Conservation (phyloP, 2,329 filamentous ascomycete genomes). For the Colletotrichum sp. region DNA sequence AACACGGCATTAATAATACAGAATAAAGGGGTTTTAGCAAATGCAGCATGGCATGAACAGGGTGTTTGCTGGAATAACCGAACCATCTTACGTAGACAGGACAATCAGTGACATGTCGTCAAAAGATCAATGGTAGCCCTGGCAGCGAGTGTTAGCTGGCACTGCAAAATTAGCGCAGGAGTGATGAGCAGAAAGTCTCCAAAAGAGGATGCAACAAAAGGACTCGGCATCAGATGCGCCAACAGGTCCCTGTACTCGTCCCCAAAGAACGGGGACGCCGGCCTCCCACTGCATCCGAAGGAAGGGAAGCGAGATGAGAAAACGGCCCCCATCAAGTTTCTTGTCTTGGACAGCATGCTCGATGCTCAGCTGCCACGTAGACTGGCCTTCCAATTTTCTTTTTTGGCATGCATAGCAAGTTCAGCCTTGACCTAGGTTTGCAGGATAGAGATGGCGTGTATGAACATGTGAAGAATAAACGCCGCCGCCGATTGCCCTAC, state of each 20-base stretch:
- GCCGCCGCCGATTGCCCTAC: not conserved
- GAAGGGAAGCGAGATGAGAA: not conserved
- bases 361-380: not conserved
- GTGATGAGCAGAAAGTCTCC: not conserved
- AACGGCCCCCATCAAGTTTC: not conserved
- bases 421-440: not conserved
- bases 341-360: not conserved
- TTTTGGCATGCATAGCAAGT: not conserved
- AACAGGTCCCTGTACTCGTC: not conserved
- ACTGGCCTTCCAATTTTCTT: not conserved
- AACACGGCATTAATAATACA: too few relatives aligned
- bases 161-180: not conserved
- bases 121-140: not conserved
- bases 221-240: not conserved
- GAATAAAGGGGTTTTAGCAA: not conserved
- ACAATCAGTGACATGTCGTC: not conserved
- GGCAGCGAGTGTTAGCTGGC: not conserved
- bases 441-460: too few relatives aligned
- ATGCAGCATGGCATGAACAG: not conserved
- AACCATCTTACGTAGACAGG: not conserved
- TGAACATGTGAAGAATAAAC: not conserved
- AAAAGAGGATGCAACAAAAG: not conserved
- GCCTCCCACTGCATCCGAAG: not conserved
- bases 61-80: accelerated
- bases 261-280: not conserved